Conservation (phyloP, 805 yeast genomes). For the Candida ovalis region DNA sequence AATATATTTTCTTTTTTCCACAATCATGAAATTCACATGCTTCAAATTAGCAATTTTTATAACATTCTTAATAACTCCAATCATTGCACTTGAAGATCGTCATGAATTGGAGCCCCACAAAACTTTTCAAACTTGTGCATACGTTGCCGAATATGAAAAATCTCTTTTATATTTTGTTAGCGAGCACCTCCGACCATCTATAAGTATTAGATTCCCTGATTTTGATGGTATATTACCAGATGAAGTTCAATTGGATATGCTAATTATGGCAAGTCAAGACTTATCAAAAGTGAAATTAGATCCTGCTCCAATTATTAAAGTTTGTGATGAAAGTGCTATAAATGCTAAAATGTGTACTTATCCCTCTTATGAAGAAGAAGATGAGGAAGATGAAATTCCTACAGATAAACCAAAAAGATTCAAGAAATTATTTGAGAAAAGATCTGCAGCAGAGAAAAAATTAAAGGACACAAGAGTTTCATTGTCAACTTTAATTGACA, state of each 20-base stretch:
- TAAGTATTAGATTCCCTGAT: slow-evolving; percentile 18
- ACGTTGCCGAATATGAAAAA: slow-evolving; percentile 24
- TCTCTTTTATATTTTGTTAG: slow-evolving; percentile 14
- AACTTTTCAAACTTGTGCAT: slow-evolving; percentile 30
- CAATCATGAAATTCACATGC: background rate
- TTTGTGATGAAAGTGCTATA: slow-evolving; percentile 30
- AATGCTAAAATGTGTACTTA: slow-evolving; percentile 21
- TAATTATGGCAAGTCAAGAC: slow-evolving; percentile 24
- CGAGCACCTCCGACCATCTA: slow-evolving; percentile 16
- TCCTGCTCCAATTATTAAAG: slow-evolving; percentile 21
- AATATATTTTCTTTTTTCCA: background rate
- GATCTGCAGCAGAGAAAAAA: background rate
- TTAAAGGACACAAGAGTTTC: slow-evolving; percentile 6
- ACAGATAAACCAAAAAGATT: background rate
- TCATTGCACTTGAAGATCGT: slow-evolving; percentile 21
- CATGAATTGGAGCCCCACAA: slow-evolving; percentile 18
- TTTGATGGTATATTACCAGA: slow-evolving; percentile 4
- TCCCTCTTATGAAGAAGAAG: slow-evolving; percentile 10
- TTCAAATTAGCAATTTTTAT: background rate
- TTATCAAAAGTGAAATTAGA: slow-evolving; percentile 23
- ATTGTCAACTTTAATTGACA: slow-evolving; percentile 18
- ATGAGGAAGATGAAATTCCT: background rate
- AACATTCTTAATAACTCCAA: background rate
- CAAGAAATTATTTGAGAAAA: background rate
- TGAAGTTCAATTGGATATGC: slow-evolving; percentile 12